Evolutionary conservation across 306 rosid species (phyloP).

Genomic region (Castanea mollissima): DNA sequence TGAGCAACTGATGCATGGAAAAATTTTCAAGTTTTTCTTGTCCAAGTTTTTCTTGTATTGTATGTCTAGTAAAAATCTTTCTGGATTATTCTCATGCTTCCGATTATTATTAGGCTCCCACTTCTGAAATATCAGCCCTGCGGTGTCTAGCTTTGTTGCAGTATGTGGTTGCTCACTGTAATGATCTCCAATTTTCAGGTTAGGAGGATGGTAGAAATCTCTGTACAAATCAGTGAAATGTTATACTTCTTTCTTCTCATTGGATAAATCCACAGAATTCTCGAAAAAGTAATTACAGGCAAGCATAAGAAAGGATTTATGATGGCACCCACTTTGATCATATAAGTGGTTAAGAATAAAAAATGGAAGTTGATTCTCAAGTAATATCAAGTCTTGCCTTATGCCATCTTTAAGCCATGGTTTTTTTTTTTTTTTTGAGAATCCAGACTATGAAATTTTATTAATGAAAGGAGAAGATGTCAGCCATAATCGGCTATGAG

Average conservation of each 20-base stretch:
- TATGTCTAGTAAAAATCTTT: not conserved
- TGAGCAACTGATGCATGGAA: too few relatives aligned
- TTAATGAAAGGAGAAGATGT: too few relatives aligned
- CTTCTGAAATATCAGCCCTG: not conserved
- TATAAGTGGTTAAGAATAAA: conserved; percentile 12
- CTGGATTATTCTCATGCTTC: not conserved
- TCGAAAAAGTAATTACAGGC: not conserved
- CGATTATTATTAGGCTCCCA: too few relatives aligned
- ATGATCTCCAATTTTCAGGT: not conserved
- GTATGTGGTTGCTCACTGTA: not conserved
- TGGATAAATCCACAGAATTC: too few relatives aligned
- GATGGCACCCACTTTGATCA: not conserved
- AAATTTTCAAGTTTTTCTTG: too few relatives aligned
- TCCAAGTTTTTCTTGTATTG: not conserved
- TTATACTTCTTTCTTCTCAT: not conserved
- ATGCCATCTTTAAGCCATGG: conserved; percentile 25
- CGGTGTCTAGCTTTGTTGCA: conserved; percentile 7
- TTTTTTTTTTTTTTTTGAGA: too few relatives aligned
- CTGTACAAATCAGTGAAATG: not conserved
- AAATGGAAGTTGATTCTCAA: conserved; percentile 36
- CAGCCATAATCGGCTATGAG: too few relatives aligned
- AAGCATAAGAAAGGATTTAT: not conserved
- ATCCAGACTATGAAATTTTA: too few relatives aligned
- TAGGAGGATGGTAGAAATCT: not conserved
- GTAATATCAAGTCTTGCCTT: conserved; percentile 17